A percentile compares a stretch with the other conserved stretches of the same genome.
phyloP scores from a whole-genome alignment of 1,284 basidiomycete species.

The Rhizopogon parksii region DNA sequence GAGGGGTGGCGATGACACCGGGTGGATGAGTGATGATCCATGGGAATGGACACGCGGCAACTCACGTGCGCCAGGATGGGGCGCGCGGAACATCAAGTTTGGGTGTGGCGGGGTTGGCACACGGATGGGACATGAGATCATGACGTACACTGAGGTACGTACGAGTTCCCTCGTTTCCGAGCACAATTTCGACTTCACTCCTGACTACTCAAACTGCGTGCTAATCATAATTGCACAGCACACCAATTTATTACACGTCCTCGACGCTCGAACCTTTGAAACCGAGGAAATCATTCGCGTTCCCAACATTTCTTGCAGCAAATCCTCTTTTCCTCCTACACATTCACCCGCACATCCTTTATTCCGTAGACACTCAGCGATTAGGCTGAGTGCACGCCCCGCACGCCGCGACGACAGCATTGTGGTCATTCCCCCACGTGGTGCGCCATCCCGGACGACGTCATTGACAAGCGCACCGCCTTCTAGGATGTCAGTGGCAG shows the following conservation, averaged over 20 bases:
- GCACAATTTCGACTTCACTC: no score
- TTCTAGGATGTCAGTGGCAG: neutral
- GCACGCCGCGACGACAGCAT: constrained; percentile 30
- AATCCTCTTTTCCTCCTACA: neutral
- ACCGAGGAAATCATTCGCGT: constrained; percentile 63
- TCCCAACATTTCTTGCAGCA: constrained; percentile 29
- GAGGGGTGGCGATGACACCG: constrained; percentile 41
- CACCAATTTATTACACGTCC: constrained; percentile 64
- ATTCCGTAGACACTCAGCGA: neutral
- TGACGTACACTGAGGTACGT: constrained; percentile 77
- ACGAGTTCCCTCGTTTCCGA: neutral
- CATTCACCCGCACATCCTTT: neutral
- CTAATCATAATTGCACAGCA: constrained; percentile 40
- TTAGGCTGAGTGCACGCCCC: neutral
- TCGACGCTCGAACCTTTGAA: constrained; percentile 78
- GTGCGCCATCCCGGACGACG: constrained; percentile 16
- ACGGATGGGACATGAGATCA: constrained; percentile 49
- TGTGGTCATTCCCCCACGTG: constrained; percentile 49
- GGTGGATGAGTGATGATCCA: constrained; percentile 52
- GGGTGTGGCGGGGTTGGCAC: constrained; percentile 37
- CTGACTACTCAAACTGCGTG: constrained; percentile 10
- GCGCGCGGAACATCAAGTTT: constrained; percentile 77
- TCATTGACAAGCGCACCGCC: constrained; percentile 15
- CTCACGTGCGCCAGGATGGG: constrained; percentile 64
- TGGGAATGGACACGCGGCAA: constrained; percentile 58